Conservation (phyloP, 1,139 yeast species). For the Yamadazyma mexicana region DNA sequence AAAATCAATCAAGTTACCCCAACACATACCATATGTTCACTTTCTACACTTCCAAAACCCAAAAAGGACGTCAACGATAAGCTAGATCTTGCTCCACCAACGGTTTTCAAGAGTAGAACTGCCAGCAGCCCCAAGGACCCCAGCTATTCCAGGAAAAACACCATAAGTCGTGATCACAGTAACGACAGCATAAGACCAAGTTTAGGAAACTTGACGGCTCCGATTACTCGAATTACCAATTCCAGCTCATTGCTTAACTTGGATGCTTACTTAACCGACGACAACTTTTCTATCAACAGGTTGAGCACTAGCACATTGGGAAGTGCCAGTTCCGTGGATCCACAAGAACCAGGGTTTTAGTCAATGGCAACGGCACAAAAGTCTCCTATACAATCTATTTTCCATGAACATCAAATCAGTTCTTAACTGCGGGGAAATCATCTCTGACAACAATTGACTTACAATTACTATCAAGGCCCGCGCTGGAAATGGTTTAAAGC, state of each 20-base stretch:
- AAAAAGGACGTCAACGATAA: slow-evolving; percentile 15
- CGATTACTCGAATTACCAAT: slow-evolving; percentile 38
- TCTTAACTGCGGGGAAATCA: too few relatives aligned
- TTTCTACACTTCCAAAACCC: slow-evolving; percentile 27
- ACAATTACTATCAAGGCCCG: too few relatives aligned
- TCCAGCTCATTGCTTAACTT: slow-evolving; percentile 45
- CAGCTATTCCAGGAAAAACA: slow-evolving; percentile 8
- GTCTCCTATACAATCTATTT: too few relatives aligned
- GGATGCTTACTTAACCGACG: slow-evolving; percentile 45
- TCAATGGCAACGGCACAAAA: too few relatives aligned
- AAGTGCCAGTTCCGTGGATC: neutral
- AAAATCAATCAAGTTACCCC: slow-evolving; percentile 13
- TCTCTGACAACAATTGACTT: too few relatives aligned
- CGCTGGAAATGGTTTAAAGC: too few relatives aligned
- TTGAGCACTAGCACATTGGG: slow-evolving; percentile 6
- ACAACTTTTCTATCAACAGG: slow-evolving; percentile 15
- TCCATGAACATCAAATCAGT: too few relatives aligned
- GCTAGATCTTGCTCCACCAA: slow-evolving; percentile 41
- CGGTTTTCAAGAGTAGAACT: slow-evolving; percentile 22
- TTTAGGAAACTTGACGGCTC: slow-evolving; percentile 19
- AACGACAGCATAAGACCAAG: slow-evolving; percentile 1
- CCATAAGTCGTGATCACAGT: slow-evolving; percentile 5
- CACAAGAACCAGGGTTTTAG: neutral
- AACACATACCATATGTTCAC: slow-evolving; percentile 30
- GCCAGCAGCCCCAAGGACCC: too few relatives aligned